These are phyloP conservation scores for Oemleria cerasiformis DNA, from an alignment of 306 rosid species.

Conservation along the genomic window DNA sequence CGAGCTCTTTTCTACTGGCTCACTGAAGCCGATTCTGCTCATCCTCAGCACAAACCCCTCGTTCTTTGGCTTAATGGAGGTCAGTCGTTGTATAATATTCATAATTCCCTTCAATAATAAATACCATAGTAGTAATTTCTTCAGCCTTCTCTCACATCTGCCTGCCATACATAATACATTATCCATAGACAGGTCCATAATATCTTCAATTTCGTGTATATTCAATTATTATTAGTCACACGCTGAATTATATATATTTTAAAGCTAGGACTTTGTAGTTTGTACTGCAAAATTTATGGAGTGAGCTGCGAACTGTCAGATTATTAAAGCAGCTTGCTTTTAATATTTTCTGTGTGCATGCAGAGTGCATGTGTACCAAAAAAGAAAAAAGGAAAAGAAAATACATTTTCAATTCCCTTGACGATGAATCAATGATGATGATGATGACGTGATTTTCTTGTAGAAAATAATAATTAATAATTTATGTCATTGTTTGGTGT, in stretches of 20 bases:
- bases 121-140: too few relatives aligned
- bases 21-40: slow-evolving; percentile 45
- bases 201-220: too few relatives aligned
- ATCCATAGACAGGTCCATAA: too few relatives aligned
- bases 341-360: neutral
- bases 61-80: slow-evolving; percentile 94
- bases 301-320: neutral
- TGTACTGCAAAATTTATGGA: neutral
- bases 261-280: neutral
- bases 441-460: too few relatives aligned
- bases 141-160: too few relatives aligned
- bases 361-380: neutral
- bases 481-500: neutral
- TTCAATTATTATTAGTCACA: too few relatives aligned
- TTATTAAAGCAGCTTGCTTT: neutral
- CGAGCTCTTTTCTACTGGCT: slow-evolving; percentile 90
- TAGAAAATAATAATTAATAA: neutral
- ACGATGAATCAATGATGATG: neutral
- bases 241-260: too few relatives aligned
- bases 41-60: slow-evolving; percentile 58
- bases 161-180: too few relatives aligned
- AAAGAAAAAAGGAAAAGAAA: too few relatives aligned
- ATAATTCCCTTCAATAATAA: too few relatives aligned
- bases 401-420: neutral
- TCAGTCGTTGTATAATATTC: slow-evolving; percentile 3